Evolutionary conservation across 1,284 basidiomycete genomes (phyloP), one percentile per base, ranked within the genome.

Genomic region (Apiotrichum gamsii): DNA sequence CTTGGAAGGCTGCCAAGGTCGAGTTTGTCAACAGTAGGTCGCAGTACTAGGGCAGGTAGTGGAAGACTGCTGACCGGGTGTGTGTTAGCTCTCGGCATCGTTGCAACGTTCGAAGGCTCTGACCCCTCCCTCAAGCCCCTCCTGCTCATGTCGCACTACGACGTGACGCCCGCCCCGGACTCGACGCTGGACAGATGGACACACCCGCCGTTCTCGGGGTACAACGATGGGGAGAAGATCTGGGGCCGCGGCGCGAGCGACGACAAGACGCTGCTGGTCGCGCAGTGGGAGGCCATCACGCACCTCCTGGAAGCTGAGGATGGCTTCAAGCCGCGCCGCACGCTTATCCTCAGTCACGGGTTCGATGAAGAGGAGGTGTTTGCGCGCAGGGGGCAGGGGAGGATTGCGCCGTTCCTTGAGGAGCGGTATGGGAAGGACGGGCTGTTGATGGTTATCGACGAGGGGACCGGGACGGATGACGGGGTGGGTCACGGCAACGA

Each of bases 121-220:
- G 74, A 82, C 50, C 37, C 62, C 1, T 64, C 68, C 6, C 71
- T 84, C 51, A 82, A 85, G 63, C 85, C 84, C 1, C 60, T 85
- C 3, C 73, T 86, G 30, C 67, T 87, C 30, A 76, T 78, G 16
- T 82, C 76, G 1, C 84, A 86, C 61, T 81, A 84, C 73, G 83
- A 82, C 58, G 78, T 79, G 30, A 80, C 81, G 1, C 80, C 80
- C 18, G 80, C 80, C 3, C 75, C 82, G 45, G 73, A 75, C 20
- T 69, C 76, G 39, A 78, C 80, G 4, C 65, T 77, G 13, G 74
- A 73, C 41, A 58, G 74, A 33, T 85, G 83, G 83, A 74, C 67
- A 0, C 74, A 83, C 54, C 78, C 78, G 10, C 82, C 82, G 3
- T 85, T 77, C 61, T 81, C 80, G 8, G 83, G 83, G 3, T 65